A percentile compares a stretch with the other conserved stretches of the same genome.
Evolutionary conservation across 1,139 yeast species (phyloP).

Genomic region (Geotrichum phurueaensis): DNA sequence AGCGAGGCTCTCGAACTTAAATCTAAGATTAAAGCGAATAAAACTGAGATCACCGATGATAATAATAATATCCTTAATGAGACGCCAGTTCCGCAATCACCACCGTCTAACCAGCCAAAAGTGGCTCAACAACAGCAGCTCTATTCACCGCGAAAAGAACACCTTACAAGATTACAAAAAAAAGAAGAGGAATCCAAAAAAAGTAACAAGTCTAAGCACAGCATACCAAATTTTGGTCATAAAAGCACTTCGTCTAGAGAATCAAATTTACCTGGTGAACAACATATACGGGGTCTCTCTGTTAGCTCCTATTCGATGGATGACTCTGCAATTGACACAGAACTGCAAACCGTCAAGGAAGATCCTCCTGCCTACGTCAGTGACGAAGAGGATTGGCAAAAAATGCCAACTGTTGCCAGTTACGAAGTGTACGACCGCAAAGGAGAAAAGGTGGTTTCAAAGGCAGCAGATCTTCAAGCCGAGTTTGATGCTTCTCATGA

Average conservation of each 20-base stretch:
- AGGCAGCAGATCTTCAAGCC: slow-evolving; percentile 20
- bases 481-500: slow-evolving; percentile 23
- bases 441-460: slow-evolving; percentile 44
- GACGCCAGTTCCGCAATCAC: background rate
- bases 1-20: background rate
- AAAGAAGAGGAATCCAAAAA: background rate
- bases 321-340: background rate
- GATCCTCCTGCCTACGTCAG: slow-evolving; percentile 2
- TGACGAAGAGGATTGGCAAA: slow-evolving; percentile 45
- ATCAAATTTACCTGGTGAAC: background rate
- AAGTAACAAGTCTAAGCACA: background rate
- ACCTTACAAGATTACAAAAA: background rate
- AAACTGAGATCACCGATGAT: background rate
- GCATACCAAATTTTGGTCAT: background rate
- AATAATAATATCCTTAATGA: background rate
- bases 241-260: background rate
- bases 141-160: background rate
- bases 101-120: background rate
- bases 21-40: background rate
- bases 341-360: background rate
- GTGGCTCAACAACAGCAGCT: background rate
- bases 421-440: slow-evolving; percentile 53
- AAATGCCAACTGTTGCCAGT: slow-evolving; percentile 57
- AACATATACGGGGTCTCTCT: background rate
- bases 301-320: background rate